phyloP scores from a whole-genome alignment of 352 stramenopile species.

The Globisporangium takayamanum region DNA sequence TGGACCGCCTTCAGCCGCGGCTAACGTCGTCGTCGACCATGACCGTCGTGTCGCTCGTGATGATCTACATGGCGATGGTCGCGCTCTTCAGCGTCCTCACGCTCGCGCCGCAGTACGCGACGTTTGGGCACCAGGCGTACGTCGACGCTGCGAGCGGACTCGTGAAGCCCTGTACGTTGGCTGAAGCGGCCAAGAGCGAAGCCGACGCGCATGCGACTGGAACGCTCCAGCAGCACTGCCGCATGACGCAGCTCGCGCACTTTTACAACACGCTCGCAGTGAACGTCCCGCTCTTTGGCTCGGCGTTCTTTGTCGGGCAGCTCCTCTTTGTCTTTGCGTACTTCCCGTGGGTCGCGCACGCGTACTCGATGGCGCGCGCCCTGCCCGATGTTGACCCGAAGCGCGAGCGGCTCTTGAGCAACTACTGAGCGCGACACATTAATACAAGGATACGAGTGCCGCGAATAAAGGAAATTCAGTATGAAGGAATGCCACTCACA shows the following conservation, averaged over 20 bases:
- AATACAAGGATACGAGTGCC: not conserved
- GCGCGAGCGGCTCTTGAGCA: conserved; percentile 51
- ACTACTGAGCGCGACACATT: conserved; percentile 28
- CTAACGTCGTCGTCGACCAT: conserved; percentile 73
- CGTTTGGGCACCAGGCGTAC: conserved; percentile 78
- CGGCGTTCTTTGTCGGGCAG: conserved; percentile 68
- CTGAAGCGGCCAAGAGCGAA: conserved; percentile 43
- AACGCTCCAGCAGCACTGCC: conserved; percentile 41
- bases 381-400: conserved; percentile 64
- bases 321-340: conserved; percentile 66
- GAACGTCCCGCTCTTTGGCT: conserved; percentile 67
- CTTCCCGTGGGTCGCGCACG: conserved; percentile 69
- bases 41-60: conserved; percentile 64
- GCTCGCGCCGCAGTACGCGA: conserved; percentile 78
- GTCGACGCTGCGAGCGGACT: conserved; percentile 27
- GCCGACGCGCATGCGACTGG: too few species aligned
- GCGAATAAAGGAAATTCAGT: not conserved
- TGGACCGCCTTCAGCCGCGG: conserved; percentile 62
- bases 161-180: conserved; percentile 56
- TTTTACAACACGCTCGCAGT: conserved; percentile 78
- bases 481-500: not conserved
- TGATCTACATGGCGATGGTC: conserved; percentile 80
- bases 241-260: conserved; percentile 66
- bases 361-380: conserved; percentile 63
- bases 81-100: conserved; percentile 78